Percentiles rank a stretch among this genome's conserved stretches.
Conservation (phyloP, 1,284 basidiomycete genomes). For the Vanrija humicola region DNA sequence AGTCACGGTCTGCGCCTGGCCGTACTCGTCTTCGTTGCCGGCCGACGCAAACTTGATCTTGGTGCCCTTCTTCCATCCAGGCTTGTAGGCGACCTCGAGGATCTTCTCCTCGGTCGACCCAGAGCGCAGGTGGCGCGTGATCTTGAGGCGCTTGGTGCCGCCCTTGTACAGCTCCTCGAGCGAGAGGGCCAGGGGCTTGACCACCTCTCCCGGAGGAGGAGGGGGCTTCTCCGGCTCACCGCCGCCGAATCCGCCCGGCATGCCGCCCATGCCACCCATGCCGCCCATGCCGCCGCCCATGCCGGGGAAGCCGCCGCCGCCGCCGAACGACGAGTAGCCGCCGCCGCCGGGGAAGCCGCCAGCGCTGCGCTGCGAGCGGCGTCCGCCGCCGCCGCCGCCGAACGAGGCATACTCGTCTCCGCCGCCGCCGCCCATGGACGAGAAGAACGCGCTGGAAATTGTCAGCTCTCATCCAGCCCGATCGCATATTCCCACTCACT, state of each 20-base stretch:
- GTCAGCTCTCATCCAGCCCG: slow-evolving; percentile 29
- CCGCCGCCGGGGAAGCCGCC: slow-evolving; percentile 26
- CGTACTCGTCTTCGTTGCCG: slow-evolving; percentile 72
- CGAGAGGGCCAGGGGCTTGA: slow-evolving; percentile 77
- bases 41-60: slow-evolving; percentile 83
- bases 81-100: slow-evolving; percentile 79
- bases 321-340: slow-evolving; percentile 15
- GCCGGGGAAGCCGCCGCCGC: slow-evolving; percentile 25
- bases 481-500: slow-evolving; percentile 55
- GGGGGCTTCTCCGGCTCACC: slow-evolving; percentile 42
- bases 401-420: slow-evolving; percentile 35
- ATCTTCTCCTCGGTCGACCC: slow-evolving; percentile 85
- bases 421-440: slow-evolving; percentile 33
- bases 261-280: slow-evolving; percentile 55
- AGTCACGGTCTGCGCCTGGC: slow-evolving; percentile 71
- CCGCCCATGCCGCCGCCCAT: slow-evolving; percentile 53
- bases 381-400: slow-evolving; percentile 29
- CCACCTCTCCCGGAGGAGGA: slow-evolving; percentile 60
- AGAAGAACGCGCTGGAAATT: slow-evolving; percentile 62
- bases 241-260: slow-evolving; percentile 55
- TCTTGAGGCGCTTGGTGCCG: slow-evolving; percentile 81
- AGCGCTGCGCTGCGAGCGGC: slow-evolving; percentile 26
- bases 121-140: slow-evolving; percentile 67
- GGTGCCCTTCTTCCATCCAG: slow-evolving; percentile 67
- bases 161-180: slow-evolving; percentile 90